phyloP scores from a whole-genome alignment of 352 stramenopile species.

The Phytophthora uliginosa region DNA sequence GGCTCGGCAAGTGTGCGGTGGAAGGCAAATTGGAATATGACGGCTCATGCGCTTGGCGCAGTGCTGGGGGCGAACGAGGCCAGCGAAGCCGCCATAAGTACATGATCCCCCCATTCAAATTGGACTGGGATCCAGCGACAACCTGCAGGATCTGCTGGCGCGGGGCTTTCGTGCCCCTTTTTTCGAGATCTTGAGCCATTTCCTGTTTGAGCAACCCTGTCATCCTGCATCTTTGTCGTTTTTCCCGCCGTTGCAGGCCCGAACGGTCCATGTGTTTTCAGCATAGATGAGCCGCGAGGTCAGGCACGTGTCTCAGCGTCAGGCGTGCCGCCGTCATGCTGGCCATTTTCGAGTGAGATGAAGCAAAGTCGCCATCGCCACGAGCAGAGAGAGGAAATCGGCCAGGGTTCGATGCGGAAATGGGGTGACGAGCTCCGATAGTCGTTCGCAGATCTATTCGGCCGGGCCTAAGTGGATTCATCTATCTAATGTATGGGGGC shows the following conservation, averaged over 20 bases:
- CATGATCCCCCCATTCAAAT: neutral
- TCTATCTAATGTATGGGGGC: neutral
- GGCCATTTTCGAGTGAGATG: neutral
- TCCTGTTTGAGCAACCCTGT: conserved; percentile 22
- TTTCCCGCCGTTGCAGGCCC: conserved; percentile 37
- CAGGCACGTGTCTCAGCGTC: conserved; percentile 21
- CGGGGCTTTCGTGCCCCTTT: neutral
- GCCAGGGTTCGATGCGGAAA: neutral
- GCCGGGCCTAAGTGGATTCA: neutral
- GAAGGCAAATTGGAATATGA: conserved; percentile 28
- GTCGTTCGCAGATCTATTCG: neutral
- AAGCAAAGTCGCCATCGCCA: neutral
- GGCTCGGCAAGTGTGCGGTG: conserved; percentile 3
- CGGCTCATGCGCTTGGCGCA: neutral
- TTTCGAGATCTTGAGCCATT: conserved; percentile 16
- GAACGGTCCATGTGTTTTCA: neutral
- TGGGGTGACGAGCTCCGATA: neutral
- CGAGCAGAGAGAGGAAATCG: neutral
- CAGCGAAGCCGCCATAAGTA: neutral
- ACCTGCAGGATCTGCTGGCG: conserved; percentile 20
- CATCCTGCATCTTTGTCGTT: conserved; percentile 18
- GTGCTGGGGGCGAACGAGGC: conserved; percentile 6
- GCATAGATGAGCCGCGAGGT: conserved; percentile 35
- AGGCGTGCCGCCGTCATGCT: neutral
- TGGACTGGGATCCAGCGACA: neutral